phyloP scores from a whole-genome alignment of 768 basidiomycete genomes.

The Lentinus tigrinus region DNA sequence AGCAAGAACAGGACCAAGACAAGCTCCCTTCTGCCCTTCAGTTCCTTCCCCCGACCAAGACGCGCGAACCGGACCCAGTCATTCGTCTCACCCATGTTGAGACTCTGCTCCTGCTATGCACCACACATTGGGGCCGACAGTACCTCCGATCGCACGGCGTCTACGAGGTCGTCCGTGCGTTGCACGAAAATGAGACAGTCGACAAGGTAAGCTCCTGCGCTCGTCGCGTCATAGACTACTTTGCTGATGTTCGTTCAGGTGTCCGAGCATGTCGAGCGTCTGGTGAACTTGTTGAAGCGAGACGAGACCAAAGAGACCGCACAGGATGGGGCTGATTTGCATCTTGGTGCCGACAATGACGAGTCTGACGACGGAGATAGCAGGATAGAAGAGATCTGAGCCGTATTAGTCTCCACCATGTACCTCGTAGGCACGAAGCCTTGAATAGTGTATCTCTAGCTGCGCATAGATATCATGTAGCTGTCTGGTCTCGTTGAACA shows the following conservation, averaged over 20 bases:
- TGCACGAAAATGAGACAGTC: constrained; percentile 76
- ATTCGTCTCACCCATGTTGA: constrained; percentile 87
- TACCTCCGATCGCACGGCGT: constrained; percentile 76
- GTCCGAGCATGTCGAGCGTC: constrained; percentile 80
- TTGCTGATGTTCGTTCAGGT: constrained; percentile 49
- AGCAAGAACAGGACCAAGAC: constrained; percentile 71
- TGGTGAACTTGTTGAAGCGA: constrained; percentile 84
- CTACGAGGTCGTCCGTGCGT: constrained; percentile 78
- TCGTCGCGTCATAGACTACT: too few relatives aligned
- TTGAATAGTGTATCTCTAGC: constrained; percentile 3
- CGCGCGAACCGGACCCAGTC: constrained; percentile 72
- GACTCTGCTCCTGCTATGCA: constrained; percentile 83
- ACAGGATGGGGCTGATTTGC: constrained; percentile 27
- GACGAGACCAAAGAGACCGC: constrained; percentile 59
- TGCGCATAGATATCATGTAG: too few relatives aligned
- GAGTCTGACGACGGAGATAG: constrained; percentile 63
- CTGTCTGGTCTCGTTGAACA: too few relatives aligned
- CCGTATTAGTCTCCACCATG: background rate
- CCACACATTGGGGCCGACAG: constrained; percentile 86
- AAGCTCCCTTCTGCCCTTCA: constrained; percentile 81
- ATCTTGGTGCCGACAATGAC: constrained; percentile 24
- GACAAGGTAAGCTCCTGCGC: constrained; percentile 56
- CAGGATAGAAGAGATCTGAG: constrained; percentile 71
- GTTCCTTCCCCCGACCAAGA: constrained; percentile 83
- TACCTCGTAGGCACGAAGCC: background rate